Evolutionary conservation across 257 asterid genomes (phyloP).

Genomic region (Nemophila menziesii): DNA sequence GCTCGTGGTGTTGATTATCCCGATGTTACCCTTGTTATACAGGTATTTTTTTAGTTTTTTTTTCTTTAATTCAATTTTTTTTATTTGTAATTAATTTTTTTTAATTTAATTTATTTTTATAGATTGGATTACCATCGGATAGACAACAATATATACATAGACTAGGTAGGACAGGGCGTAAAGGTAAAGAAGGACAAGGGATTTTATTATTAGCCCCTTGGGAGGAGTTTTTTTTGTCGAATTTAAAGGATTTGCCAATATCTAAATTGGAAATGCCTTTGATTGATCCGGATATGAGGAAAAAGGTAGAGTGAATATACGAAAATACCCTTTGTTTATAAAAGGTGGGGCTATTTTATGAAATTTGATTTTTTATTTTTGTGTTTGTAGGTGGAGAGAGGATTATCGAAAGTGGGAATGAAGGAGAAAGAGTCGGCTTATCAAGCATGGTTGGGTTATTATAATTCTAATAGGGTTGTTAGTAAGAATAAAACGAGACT

Average conservation of each 20-base stretch:
- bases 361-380: background rate
- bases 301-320: slow-evolving; percentile 31
- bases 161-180: slow-evolving; percentile 94
- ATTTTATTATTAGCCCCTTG: slow-evolving; percentile 82
- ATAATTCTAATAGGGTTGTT: slow-evolving; percentile 47
- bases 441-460: slow-evolving; percentile 99
- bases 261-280: slow-evolving; percentile 63
- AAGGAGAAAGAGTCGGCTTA: slow-evolving; percentile 86
- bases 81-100: background rate
- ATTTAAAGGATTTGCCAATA: slow-evolving; percentile 62
- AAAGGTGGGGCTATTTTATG: too few relatives aligned
- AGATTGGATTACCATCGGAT: slow-evolving; percentile 91
- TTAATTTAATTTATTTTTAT: slow-evolving; percentile 8
- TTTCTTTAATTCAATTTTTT: background rate
- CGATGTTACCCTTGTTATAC: slow-evolving; percentile 80
- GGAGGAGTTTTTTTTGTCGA: slow-evolving; percentile 89
- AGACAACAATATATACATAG: slow-evolving; percentile 88
- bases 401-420: slow-evolving; percentile 59
- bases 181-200: slow-evolving; percentile 95
- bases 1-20: slow-evolving; percentile 99
- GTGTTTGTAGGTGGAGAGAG: slow-evolving; percentile 51
- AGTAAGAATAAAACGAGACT: slow-evolving; percentile 65
- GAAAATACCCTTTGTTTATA: too few relatives aligned
- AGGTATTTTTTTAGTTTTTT: slow-evolving; percentile 29
- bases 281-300: slow-evolving; percentile 73